Evolutionary conservation across 108 stramenopile species (phyloP).

Genomic region (Skeletonema marinoi): DNA sequence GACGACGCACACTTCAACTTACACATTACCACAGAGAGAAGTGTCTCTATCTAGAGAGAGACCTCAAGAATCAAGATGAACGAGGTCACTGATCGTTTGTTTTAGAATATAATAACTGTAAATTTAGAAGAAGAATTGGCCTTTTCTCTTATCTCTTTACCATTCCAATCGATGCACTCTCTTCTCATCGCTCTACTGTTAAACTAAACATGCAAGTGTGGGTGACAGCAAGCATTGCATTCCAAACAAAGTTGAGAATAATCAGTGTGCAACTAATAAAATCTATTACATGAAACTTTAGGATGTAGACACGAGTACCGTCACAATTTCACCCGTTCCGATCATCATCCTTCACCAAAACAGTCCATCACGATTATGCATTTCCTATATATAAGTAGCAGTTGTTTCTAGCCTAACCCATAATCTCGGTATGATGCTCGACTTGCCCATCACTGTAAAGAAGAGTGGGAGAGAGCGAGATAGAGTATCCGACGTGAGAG

Average conservation of each 20-base stretch:
- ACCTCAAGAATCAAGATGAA: too few species aligned
- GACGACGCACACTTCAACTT: too few species aligned
- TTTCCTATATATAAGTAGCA: not conserved
- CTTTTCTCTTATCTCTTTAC: not conserved
- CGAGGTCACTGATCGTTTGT: too few species aligned
- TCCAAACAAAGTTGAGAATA: too few species aligned
- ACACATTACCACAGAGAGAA: not conserved
- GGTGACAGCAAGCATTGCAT: not conserved
- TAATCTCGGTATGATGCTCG: too few species aligned
- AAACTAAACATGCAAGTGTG: not conserved
- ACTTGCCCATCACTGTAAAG: not conserved
- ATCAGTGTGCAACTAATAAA: not conserved
- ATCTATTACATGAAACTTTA: not conserved
- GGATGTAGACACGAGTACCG: not conserved
- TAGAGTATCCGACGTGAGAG: too few species aligned
- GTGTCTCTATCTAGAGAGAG: not conserved
- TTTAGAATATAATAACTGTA: not conserved
- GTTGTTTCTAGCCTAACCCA: not conserved
- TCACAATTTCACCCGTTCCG: not conserved
- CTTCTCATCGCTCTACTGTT: not conserved
- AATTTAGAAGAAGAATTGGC: not conserved
- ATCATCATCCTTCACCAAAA: conserved; percentile 2
- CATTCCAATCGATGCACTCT: not conserved
- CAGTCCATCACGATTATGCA: not conserved
- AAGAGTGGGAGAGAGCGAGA: too few species aligned